Percentiles rank a stretch among this genome's conserved stretches.
These are phyloP conservation scores for Durio zibethinus DNA, from an alignment of 345 rosid genomes.

Conservation along the genomic window DNA sequence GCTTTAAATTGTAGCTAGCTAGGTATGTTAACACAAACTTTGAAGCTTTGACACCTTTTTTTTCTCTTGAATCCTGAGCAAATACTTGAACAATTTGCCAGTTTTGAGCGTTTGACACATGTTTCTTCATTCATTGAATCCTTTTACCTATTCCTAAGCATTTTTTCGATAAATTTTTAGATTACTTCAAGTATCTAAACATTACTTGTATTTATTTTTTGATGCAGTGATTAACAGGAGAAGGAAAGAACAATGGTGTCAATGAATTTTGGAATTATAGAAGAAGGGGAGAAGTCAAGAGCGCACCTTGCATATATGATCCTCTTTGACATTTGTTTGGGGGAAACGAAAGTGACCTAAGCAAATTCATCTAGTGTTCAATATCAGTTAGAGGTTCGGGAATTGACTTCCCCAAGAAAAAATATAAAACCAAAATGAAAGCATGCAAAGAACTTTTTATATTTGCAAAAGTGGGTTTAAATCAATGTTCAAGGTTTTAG, in stretches of 20 bases:
- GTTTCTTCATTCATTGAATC: not conserved
- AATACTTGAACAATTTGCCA: not conserved
- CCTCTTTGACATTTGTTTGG: constrained; percentile 22
- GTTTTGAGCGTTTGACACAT: too few species aligned
- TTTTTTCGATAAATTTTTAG: not conserved
- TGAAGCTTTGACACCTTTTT: not conserved
- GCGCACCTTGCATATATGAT: constrained; percentile 84
- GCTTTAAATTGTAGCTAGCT: not conserved
- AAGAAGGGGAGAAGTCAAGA: constrained; percentile 71
- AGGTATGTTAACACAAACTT: not conserved
- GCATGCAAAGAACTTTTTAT: constrained; percentile 3
- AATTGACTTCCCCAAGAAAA: constrained; percentile 57
- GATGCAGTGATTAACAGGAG: constrained; percentile 31
- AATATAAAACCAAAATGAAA: not conserved
- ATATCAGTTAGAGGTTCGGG: constrained; percentile 76
- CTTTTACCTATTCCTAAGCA: too few species aligned
- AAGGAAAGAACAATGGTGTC: constrained; percentile 16
- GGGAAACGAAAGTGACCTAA: not conserved
- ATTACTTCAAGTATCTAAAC: not conserved
- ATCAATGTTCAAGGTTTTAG: constrained; percentile 16
- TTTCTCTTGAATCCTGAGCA: too few species aligned
- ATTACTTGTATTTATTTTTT: not conserved
- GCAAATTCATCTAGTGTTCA: constrained; percentile 7
- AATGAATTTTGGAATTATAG: constrained; percentile 29
- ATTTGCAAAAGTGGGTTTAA: not conserved